phyloP scores from a whole-genome alignment of 306 rosid genomes.

The Inga leiocalycina region DNA sequence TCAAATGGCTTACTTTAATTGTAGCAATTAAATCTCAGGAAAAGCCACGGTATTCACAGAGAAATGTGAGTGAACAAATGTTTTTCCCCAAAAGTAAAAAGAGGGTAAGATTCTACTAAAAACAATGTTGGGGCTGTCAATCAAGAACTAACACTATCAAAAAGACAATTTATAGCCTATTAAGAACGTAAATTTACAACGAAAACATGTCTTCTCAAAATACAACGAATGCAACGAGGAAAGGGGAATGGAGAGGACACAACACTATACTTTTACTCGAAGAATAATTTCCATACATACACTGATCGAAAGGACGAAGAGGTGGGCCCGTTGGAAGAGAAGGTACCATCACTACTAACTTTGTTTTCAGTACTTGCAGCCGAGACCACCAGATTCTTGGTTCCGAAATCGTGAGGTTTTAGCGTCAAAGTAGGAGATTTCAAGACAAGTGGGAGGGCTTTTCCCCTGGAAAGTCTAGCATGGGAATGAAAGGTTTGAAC shows the following conservation, averaged over 20 bases:
- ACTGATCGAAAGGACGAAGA: slow-evolving; percentile 46
- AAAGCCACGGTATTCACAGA: neutral
- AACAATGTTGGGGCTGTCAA: neutral
- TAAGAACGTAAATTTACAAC: neutral
- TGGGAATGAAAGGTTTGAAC: slow-evolving; percentile 17
- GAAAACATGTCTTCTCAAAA: neutral
- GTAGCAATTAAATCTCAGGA: neutral
- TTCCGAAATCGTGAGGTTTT: slow-evolving; percentile 25
- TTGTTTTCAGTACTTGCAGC: slow-evolving; percentile 35
- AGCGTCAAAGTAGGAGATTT: slow-evolving; percentile 9
- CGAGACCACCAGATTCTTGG: slow-evolving; percentile 41
- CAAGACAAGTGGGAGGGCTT: neutral
- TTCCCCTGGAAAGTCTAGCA: slow-evolving; percentile 19
- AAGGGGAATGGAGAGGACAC: neutral
- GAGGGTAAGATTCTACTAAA: neutral
- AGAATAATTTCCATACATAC: slow-evolving; percentile 27
- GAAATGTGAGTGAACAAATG: neutral
- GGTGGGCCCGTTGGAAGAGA: slow-evolving; percentile 38
- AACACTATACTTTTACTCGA: neutral
- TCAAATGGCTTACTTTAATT: neutral
- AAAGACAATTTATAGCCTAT: neutral
- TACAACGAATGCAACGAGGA: neutral
- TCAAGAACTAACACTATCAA: neutral
- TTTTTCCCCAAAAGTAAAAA: neutral
- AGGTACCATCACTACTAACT: slow-evolving; percentile 8